Evolutionary conservation across 2,329 filamentous ascomycete genomes (phyloP), one percentile per base, ranked within the genome.

Genomic region (Stagonosporopsis vannaccii): DNA sequence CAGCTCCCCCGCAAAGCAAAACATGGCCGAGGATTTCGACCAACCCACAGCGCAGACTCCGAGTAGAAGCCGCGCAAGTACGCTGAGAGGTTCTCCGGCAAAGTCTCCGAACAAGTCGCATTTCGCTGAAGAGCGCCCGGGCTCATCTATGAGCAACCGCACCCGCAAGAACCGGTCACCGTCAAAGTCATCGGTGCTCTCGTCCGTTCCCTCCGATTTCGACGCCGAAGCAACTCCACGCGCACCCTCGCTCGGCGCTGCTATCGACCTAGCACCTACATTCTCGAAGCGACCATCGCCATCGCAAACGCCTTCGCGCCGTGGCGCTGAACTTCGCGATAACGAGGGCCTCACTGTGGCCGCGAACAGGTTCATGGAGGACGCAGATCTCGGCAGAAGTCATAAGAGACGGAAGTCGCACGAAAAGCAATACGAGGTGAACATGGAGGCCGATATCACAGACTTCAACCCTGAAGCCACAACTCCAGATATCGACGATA

Each of bases 401-500:
- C 60, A 62, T 26, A 67, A 60, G 13, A 68, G 65, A 43, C 61
- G 69, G 33, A 65, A 62, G 41, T 63, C 63, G 7, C 55, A 67
- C 39, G 60, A 66, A 22, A 61, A 66, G 9, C 56, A 61, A 6
- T 56, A 56, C 13, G 63, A 68, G 9, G 47, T 69, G 7, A 69
- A 72, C 40, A 42, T 62, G 13, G 63, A 65, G 23, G 42, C 67
- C 23, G 71, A 73, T 17, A 64, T 69, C 33, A 67, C 68, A 19
- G 72, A 75, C 3, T 74, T 70, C 59, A 70, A 72, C 39, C 69
- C 58, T 12, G 73, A 76, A 43, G 43, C 66, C 17, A 71, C 61
- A 48, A 74, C 53, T 45, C 74, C 52, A 75, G 81, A 63, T 63
- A 63, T 81, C 12, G 89, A 92, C 62, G 88, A 91, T 65, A 90